Conservation (phyloP, 2,329 filamentous ascomycete species). For the Podosphaera fusca region DNA sequence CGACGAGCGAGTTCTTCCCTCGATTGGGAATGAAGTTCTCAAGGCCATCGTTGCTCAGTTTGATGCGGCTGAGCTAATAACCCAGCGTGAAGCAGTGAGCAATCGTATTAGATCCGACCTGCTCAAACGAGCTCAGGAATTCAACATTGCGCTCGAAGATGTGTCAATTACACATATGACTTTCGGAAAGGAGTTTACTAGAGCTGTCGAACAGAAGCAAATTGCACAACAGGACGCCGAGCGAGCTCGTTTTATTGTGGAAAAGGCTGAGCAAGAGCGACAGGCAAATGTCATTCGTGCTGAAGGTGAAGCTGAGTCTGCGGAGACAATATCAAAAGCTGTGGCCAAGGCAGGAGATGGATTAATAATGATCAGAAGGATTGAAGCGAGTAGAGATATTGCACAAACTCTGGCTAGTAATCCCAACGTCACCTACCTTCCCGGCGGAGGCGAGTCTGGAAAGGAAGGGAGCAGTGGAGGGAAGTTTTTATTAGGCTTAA, state of each 20-base stretch:
- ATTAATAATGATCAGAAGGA: constrained; percentile 84
- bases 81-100: constrained; percentile 88
- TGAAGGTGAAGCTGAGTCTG: constrained; percentile 91
- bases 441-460: constrained; percentile 46
- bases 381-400: constrained; percentile 92
- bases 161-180: constrained; percentile 99
- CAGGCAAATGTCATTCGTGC: constrained; percentile 97
- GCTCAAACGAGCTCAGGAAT: constrained; percentile 77
- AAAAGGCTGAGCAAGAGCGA: constrained; percentile 94
- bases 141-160: constrained; percentile 97
- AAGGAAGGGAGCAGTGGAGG: constrained; percentile 24
- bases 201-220: constrained; percentile 98
- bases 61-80: constrained; percentile 95
- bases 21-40: constrained; percentile 97
- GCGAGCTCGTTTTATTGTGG: constrained; percentile 90
- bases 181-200: constrained; percentile 96
- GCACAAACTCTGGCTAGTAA: constrained; percentile 72
- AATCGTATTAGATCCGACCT: constrained; percentile 86
- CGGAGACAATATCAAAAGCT: constrained; percentile 83
- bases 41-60: constrained; percentile 98
- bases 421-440: constrained; percentile 89
- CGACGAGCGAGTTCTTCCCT: constrained; percentile 92
- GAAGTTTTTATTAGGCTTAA: constrained; percentile 43
- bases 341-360: constrained; percentile 87
- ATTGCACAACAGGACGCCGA: constrained; percentile 98